Base-by-base conservation (phyloP, 139 green algal species). In the Raphidocelis subcapitata region DNA sequence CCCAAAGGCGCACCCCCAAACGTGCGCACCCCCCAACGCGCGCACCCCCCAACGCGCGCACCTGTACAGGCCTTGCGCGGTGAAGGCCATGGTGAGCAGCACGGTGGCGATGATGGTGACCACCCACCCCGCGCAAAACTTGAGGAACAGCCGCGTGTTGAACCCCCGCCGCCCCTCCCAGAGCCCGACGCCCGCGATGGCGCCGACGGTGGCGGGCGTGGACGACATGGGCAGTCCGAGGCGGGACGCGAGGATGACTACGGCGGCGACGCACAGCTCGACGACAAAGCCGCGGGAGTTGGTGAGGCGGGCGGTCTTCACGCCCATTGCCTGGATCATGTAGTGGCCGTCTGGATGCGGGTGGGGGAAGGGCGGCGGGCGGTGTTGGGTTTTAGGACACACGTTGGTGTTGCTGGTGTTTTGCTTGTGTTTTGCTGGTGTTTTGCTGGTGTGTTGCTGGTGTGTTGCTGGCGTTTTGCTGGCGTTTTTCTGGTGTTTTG, bases 211-310 rank as follows among this genome's bases (percentile, higher is more conserved):
- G 75, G 69, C 80, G 56, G 91, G 89, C 0, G 89, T 93, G 60
- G 87, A 92, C 33, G 89, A 93, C 55, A 92, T 62, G n/a, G 90
- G 90, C 52, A 94, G 78, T n/a, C 86, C 77, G 62, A 71, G 85
- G 41, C 67, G 65, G 0, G 88, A 90, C 35, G 72, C 84, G 18
- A 90, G 36, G 20, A 85, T 74, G 64, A 91, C 79, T 0, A 90
- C 64, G 5, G 82, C 71, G 16, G 88, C 86, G 24, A 85, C 63
- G 16, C 72, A 76, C 15, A 93, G 76, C 78, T 93, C 88, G 1
- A 84, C 78, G 62, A 72, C 81, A 64, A 88, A 93, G 41, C 88
- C 88, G 67, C 88, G 80, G 15, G 82, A 75, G 44, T 77, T 70
- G 24, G 80, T 82, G 33, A 85, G 80, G 44, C 88, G 86, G 32